Base-by-base conservation (phyloP, 2,329 filamentous ascomycete species). In the Sporothrix inflata region DNA sequence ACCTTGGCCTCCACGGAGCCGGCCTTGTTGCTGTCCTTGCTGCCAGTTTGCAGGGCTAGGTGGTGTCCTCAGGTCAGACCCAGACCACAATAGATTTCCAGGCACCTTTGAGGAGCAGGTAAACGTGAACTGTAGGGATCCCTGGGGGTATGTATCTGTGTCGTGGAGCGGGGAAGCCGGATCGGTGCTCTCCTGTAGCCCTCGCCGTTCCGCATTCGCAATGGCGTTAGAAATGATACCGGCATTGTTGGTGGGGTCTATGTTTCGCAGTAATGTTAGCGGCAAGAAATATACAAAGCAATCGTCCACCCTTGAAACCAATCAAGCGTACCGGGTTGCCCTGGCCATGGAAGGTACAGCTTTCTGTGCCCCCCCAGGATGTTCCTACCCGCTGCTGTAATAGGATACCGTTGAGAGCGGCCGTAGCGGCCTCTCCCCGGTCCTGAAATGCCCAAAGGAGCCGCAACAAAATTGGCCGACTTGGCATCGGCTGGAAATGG, bases 171-270 rank as follows among this genome's bases (percentile, higher is more conserved):
- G 89, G 79, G 93, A 91, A 72, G 93, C 90, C 66, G 97, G 85
- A 80, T 92, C 95, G 75, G 91, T 85, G 81, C 94, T 96, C 78
- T 95, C 92, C 79, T 94, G 90, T 1, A 88, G 85, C 16, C 88
- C 86, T 75, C 89, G 84, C 77, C 91, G 92, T 74, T 92, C 93
- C 38, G 94, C 94, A 79, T 94, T 97, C 74, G 94, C 94, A 78
- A 97, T 98, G 63, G 95, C 94, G 76, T 89, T 92, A 34, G 94
- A 97, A 75, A 98, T 98, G 79, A 98, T 97, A 71, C 94, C 94
- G 12, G 83, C 81, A 71, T 83, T 83, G 82, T 91, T 80, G 19
- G 34, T 38, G 1, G 67, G 45, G 3, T 72, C 63, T n/a, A 61
- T 1, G 8, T 67, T 45, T 73, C n/a, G 24, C 40, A 24, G 19